Base-by-base conservation (phyloP, 129 eudicot genomes). In the Ambrosia artemisiifolia region DNA sequence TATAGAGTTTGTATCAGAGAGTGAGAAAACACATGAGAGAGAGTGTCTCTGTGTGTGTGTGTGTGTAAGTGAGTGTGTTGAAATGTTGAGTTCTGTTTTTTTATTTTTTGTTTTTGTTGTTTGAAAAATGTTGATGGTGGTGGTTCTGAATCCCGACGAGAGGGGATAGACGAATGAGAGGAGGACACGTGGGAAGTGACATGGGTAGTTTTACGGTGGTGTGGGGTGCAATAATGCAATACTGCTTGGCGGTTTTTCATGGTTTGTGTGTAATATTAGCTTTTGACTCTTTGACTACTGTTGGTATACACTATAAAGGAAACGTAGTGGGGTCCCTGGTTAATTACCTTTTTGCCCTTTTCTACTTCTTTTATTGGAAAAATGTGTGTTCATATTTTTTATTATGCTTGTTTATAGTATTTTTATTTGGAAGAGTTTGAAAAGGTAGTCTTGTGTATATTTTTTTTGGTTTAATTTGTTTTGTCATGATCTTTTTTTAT, bases 61-160 rank as follows among this genome's bases (percentile, higher is more conserved):
- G 78, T 56, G 50, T 68, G 60, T 38, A 7, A 38, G 43, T 38
- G 44, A 6, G 44, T 40, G 44, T 66, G 76, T n/a, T n/a, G 28
- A 24, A 24, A 24, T 24, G 28, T 55, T 46, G 59, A 50, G 55
- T 83, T 74, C 56, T 67, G 54, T 24, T 24, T 24, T 24, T 24
- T 24, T 24, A 1, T 68, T 76, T 54, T 16, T 54, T 56, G 67
- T 44, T 13, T 49, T 53, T 24, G 43, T 6, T 40, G 44, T 40
- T 16, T 59, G n/a, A n/a, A n/a, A 32, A 7, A 18, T 2, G 8
- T 14, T 49, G 75, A 24, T 65, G 30, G 46, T 17, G 63, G 38
- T 76, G 28, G 28, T 24, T 65, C 50, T 71, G 88, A 76, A 83
- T 89, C 88, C 88, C 88, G 74, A 79, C 72, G 82, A 71, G 67